Evolutionary conservation across 768 basidiomycete species (phyloP).

Genomic region (Pseudohyphozyma bogoriensis): DNA sequence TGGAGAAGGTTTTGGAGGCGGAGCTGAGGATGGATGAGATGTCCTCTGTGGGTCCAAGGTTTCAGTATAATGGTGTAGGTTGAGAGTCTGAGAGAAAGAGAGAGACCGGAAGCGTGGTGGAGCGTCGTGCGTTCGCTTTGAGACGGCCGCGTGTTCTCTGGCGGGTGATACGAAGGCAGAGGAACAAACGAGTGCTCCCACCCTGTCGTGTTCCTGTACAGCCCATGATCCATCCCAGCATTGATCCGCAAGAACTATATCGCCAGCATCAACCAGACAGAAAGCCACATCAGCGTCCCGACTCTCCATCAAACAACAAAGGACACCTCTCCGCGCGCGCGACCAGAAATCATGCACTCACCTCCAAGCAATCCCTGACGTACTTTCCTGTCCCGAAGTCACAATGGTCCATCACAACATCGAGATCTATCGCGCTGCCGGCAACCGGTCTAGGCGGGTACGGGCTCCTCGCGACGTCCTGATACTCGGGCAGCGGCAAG

Average conservation of each 20-base stretch:
- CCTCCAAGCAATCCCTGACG: constrained; percentile 94
- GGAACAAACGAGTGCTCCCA: too few species aligned
- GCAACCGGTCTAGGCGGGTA: constrained; percentile 81
- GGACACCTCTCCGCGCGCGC: constrained; percentile 49
- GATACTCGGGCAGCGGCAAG: constrained; percentile 27
- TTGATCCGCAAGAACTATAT: too few species aligned
- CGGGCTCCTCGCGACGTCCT: constrained; percentile 37
- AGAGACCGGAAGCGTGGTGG: too few species aligned
- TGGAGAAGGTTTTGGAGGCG: constrained; percentile 3
- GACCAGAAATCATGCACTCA: constrained; percentile 73
- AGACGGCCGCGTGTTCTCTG: too few species aligned
- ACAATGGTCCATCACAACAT: constrained; percentile 83
- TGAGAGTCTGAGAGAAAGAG: too few species aligned
- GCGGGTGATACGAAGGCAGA: too few species aligned
- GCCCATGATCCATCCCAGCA: too few species aligned
- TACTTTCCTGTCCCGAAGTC: constrained; percentile 79
- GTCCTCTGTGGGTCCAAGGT: constrained; percentile 2
- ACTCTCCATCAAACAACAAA: too few species aligned
- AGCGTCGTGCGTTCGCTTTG: background rate
- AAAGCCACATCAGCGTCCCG: constrained; percentile 82
- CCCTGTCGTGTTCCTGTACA: too few species aligned
- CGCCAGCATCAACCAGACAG: too few species aligned
- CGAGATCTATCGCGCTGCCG: constrained; percentile 78
- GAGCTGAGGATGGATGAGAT: constrained; percentile 11
- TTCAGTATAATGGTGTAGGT: too few species aligned